Base-by-base conservation (phyloP, 202 grass and related monocot genomes). In the Brachypodium distachyon region DNA sequence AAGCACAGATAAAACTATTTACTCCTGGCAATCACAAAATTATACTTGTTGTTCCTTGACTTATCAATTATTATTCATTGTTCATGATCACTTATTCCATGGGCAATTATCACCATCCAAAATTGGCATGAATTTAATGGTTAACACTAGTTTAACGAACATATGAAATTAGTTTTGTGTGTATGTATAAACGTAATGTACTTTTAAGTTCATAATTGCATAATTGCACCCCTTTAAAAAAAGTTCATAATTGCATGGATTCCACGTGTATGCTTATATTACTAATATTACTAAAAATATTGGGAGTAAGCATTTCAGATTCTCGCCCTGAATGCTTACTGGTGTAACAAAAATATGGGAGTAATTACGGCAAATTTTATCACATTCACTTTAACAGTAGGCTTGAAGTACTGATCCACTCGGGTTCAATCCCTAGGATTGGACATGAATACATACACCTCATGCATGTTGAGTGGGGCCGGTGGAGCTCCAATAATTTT, bases 361-460 rank as follows among this genome's bases (percentile, higher is more conserved):
- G n/a, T 56, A 19, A 63, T 63, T 31, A 49, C 13, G 50, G 18
- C 6, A 36, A 64, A 9, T n/a, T n/a, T n/a, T n/a, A n/a, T n/a
- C n/a, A n/a, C n/a, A n/a, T n/a, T n/a, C 29, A 14, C 29, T 67
- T 72, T 17, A 65, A 71, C 65, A 82, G 73, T 25, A 83, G 22
- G 37, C 44, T 67, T 21, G 2, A 79, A 60, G 40, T 16, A 22
- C n/a, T n/a, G n/a, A n/a, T n/a, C n/a, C n/a, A n/a, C n/a, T n/a
- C n/a, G n/a, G n/a, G n/a, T n/a, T n/a, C n/a, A n/a, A n/a, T n/a
- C n/a, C n/a, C n/a, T n/a, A n/a, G n/a, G n/a, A n/a, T n/a, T n/a
- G n/a, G n/a, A n/a, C n/a, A n/a, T n/a, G n/a, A n/a, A n/a, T n/a
- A n/a, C n/a, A n/a, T n/a, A n/a, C n/a, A n/a, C n/a, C n/a, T n/a